These are phyloP conservation scores for Amesomyces nigricolor DNA, from an alignment of 2,329 filamentous ascomycete genomes.

Conservation along the genomic window DNA sequence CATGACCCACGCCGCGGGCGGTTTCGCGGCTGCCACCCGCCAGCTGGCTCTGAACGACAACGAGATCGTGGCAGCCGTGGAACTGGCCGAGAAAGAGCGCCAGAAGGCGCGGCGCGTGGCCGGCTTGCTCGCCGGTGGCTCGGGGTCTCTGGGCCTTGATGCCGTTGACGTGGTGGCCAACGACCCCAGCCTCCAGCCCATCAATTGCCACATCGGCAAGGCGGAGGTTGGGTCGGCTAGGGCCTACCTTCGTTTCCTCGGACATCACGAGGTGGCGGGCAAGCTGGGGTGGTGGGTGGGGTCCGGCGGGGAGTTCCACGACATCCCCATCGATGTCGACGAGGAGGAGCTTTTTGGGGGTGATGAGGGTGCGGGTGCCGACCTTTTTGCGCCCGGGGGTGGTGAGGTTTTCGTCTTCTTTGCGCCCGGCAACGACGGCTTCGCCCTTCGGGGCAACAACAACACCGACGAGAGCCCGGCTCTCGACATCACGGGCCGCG, in stretches of 20 bases:
- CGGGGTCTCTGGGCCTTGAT: background rate
- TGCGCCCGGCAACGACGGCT: no score
- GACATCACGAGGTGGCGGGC: conserved; percentile 8
- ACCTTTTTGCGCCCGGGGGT: no score
- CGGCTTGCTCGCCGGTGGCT: background rate
- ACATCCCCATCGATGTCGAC: conserved; percentile 6
- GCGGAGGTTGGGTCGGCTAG: conserved; percentile 12
- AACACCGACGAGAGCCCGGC: background rate
- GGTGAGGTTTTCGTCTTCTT: no score
- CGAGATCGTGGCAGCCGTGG: conserved; percentile 17
- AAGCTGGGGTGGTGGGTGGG: conserved; percentile 15
- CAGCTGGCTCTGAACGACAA: conserved; percentile 12
- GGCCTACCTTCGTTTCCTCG: conserved; percentile 14
- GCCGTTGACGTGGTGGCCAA: background rate
- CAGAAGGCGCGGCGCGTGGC: background rate
- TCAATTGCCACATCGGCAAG: conserved; percentile 12
- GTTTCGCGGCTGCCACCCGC: conserved; percentile 13
- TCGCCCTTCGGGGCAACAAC: background rate
- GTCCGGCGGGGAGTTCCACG: background rate
- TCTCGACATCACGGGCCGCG: background rate
- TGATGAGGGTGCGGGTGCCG: no score
- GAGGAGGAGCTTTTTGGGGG: background rate
- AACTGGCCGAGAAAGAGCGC: conserved; percentile 17
- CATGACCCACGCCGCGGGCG: conserved; percentile 9
- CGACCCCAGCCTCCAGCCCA: background rate